phyloP scores from a whole-genome alignment of 2,329 filamentous ascomycete species.

The Alternaria viburni region DNA sequence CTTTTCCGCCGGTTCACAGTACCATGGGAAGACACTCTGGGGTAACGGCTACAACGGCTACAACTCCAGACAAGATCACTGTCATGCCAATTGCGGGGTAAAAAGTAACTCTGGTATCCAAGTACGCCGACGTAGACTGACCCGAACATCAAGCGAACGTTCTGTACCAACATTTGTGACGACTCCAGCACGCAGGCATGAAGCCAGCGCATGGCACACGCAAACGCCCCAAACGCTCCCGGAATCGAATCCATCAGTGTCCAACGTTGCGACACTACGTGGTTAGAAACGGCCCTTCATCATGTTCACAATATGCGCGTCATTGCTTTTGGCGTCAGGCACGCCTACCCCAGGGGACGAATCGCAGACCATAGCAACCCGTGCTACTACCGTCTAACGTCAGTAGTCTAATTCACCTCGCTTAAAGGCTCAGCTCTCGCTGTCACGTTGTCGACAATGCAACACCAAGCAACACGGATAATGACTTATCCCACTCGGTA shows the following conservation, averaged over 20 bases:
- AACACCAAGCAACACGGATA: background rate
- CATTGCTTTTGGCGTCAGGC: constrained; percentile 3
- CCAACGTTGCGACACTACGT: background rate
- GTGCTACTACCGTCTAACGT: background rate
- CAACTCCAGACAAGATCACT: background rate
- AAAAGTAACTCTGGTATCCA: background rate
- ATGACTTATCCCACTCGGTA: background rate
- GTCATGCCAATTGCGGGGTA: background rate
- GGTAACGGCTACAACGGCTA: background rate
- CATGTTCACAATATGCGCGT: background rate
- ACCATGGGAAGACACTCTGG: constrained; percentile 4
- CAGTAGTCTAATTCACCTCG: background rate
- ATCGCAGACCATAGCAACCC: background rate
- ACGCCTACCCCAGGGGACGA: constrained; percentile 1
- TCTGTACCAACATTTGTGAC: background rate
- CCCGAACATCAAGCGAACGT: background rate
- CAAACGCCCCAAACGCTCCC: background rate
- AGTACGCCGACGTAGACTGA: background rate
- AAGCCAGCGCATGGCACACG: background rate
- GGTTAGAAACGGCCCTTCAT: background rate
- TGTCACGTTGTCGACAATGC: background rate
- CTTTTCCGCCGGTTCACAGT: background rate
- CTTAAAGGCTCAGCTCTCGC: background rate
- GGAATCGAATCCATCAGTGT: background rate
- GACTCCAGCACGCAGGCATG: background rate